Evolutionary conservation across 805 yeast genomes (phyloP).

Genomic region (Ogataea salicorniae): DNA sequence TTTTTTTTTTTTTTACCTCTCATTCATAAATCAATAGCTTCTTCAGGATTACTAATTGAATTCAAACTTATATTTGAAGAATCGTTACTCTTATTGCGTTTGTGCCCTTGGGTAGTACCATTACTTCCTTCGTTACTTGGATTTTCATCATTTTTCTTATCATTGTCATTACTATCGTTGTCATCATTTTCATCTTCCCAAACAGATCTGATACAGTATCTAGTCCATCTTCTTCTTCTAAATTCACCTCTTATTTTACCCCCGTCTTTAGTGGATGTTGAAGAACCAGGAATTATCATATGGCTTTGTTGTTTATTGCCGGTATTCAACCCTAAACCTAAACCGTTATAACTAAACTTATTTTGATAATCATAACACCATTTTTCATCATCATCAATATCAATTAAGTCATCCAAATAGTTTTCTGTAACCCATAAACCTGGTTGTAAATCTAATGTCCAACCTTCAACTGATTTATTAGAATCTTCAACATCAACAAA

Average conservation of each 20-base stretch:
- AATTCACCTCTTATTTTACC: conserved; percentile 36
- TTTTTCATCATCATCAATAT: conserved; percentile 67
- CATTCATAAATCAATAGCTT: neutral
- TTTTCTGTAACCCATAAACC: conserved; percentile 55
- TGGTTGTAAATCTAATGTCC: conserved; percentile 67
- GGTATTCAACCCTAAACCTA: conserved; percentile 12
- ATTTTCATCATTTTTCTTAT: conserved; percentile 1
- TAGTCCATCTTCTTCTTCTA: conserved; percentile 66
- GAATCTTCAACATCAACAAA: conserved; percentile 28
- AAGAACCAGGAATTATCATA: too few species aligned
- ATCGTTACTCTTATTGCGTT: conserved; percentile 9
- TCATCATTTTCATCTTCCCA: conserved; percentile 15
- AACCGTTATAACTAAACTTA: conserved; percentile 19
- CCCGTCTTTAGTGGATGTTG: neutral
- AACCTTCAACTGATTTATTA: conserved; percentile 31
- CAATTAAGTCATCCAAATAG: conserved; percentile 46
- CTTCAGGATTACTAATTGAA: conserved; percentile 1
- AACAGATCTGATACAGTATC: conserved; percentile 34
- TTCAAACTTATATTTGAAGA: conserved; percentile 4
- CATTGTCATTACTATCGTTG: neutral
- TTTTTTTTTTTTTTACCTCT: neutral
- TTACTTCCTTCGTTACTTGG: conserved; percentile 2
- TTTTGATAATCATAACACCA: conserved; percentile 71
- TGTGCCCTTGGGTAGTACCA: conserved; percentile 3
- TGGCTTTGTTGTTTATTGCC: too few species aligned